These are phyloP conservation scores for Debaryomycetaceae sp. DNA, from an alignment of 1,139 yeast species.

Conservation along the genomic window DNA sequence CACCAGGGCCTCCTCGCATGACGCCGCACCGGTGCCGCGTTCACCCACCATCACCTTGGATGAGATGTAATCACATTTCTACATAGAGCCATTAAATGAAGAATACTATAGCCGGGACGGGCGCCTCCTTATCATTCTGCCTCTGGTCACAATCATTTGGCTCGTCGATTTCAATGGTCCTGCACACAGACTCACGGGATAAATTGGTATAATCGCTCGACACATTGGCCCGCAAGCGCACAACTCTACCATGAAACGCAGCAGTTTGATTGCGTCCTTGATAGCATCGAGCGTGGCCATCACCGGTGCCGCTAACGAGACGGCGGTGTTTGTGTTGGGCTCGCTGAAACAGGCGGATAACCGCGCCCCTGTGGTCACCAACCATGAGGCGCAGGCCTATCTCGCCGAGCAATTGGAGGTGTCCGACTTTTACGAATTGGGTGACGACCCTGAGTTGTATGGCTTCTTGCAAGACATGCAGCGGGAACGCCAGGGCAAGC, in stretches of 20 bases:
- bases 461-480: slow-evolving; percentile 21
- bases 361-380: slow-evolving; percentile 9
- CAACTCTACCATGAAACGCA: background rate
- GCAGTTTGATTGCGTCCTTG: background rate
- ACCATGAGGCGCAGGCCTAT: slow-evolving; percentile 22
- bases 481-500: slow-evolving; percentile 13
- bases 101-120: background rate
- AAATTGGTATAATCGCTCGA: slow-evolving; percentile 1
- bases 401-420: slow-evolving; percentile 42
- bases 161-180: slow-evolving; percentile 6
- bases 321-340: slow-evolving; percentile 2
- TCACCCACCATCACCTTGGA: slow-evolving; percentile 43
- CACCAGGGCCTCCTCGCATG: slow-evolving; percentile 12
- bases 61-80: slow-evolving; percentile 19
- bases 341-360: background rate
- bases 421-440: slow-evolving; percentile 29
- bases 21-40: slow-evolving; percentile 14
- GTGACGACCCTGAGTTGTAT: slow-evolving; percentile 23
- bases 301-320: slow-evolving; percentile 4
- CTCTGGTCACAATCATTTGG: background rate
- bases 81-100: background rate
- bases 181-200: slow-evolving; percentile 6
- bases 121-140: slow-evolving; percentile 1
- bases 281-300: slow-evolving; percentile 1
- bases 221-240: background rate